Percentiles rank a stretch among this genome's conserved stretches.
Conservation (phyloP, 176 grass and related monocot species). For the Ampelocalamus luodianensis region DNA sequence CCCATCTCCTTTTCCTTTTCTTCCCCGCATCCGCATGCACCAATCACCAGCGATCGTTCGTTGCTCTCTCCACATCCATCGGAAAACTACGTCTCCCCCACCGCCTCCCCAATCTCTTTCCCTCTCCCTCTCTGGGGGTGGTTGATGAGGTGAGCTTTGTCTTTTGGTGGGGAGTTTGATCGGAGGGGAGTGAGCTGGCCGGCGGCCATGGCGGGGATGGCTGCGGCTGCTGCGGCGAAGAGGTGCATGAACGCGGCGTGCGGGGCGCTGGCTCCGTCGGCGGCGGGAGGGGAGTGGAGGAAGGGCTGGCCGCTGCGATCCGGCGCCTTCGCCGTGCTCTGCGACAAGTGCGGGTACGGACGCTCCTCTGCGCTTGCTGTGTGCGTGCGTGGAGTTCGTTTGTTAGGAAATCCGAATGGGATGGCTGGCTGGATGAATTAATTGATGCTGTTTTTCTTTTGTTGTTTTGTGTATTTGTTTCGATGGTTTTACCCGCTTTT, state of each 20-base stretch:
- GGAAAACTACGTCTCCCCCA: constrained; percentile 58
- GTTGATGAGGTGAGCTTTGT: constrained; percentile 26
- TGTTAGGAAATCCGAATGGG: not conserved
- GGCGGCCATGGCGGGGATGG: constrained; percentile 32
- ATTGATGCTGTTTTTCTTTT: not conserved
- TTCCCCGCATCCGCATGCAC: constrained; percentile 50
- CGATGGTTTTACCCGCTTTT: constrained; percentile 4
- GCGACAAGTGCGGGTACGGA: constrained; percentile 97
- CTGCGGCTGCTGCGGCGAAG: constrained; percentile 1
- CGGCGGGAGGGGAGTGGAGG: constrained; percentile 73
- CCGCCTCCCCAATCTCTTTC: not conserved
- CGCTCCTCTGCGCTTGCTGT: constrained; percentile 1
- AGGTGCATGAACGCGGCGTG: constrained; percentile 90
- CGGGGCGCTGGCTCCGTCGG: constrained; percentile 41
- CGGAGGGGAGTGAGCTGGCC: not conserved
- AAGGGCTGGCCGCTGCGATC: constrained; percentile 92
- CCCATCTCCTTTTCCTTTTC: constrained; percentile 12
- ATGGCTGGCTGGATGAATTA: not conserved
- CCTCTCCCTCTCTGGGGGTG: not conserved
- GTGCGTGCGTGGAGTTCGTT: not conserved
- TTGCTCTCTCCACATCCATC: constrained; percentile 62
- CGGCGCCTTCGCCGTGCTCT: constrained; percentile 74
- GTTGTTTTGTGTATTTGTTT: not conserved
- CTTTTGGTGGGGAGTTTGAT: constrained; percentile 23
- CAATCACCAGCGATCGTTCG: constrained; percentile 28